Evolutionary conservation across 163 green algal species (phyloP), one percentile per base, ranked within the genome.

Genomic region (Trebouxiophyceae sp.): DNA sequence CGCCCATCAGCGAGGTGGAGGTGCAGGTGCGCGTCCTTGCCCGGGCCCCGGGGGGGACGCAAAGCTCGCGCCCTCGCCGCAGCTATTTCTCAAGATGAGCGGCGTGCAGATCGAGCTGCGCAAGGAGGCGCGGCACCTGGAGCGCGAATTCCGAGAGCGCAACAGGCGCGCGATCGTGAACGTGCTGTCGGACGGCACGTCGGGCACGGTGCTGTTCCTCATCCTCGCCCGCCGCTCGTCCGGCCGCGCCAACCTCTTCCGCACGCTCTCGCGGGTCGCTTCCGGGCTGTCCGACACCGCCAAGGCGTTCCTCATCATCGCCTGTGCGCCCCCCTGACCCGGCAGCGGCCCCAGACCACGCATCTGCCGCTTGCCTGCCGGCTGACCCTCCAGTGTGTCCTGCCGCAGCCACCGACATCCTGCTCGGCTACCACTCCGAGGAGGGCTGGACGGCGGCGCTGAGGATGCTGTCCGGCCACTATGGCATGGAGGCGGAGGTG

Each of bases 361-460:
- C n/a, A n/a, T n/a, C n/a, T n/a, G n/a, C n/a, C n/a, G n/a, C n/a
- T n/a, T n/a, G n/a, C n/a, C n/a, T n/a, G n/a, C n/a, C n/a, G n/a
- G n/a, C n/a, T n/a, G n/a, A n/a, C n/a, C n/a, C n/a, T n/a, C n/a
- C n/a, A n/a, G n/a, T n/a, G n/a, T n/a, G n/a, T n/a, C n/a, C n/a
- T n/a, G n/a, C 4, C 59, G 62, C 47, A 68, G 62, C 84, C 45
- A 92, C 90, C 3, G 90, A 96, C 77, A 93, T 89, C 30, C 66
- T 95, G 57, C 72, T 95, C 57, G 89, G 90, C 2, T 97, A 97
- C 70, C 90, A 97, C 73, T 96, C 88, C 8, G 90, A 96, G 70
- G 90, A 96, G 70, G 90, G 90, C 32, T 97, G 90, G 90, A 93
- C 84, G 20, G 89, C 87, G 16, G 66, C 83, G 5, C 81, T 96